These are phyloP conservation scores for Tetradesmus obliquus DNA, from an alignment of 139 green algal species.

Conservation along the genomic window DNA sequence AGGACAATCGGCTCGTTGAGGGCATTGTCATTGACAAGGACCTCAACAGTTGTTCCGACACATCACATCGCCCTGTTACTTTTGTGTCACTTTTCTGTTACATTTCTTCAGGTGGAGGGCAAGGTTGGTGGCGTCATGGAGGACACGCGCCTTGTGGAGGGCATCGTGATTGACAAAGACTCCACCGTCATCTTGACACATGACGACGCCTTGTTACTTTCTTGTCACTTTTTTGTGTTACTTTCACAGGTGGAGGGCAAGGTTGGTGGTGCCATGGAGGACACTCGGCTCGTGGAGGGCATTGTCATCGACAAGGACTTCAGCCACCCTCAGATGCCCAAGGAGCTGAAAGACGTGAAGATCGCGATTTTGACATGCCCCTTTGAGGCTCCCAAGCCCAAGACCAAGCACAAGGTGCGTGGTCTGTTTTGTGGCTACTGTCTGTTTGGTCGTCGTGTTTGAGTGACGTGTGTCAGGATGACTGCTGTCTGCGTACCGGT, in stretches of 20 bases:
- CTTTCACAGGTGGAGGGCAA: slow-evolving; percentile 91
- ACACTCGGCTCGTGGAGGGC: slow-evolving; percentile 93
- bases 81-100: no score
- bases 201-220: no score
- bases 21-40: slow-evolving; percentile 99
- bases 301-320: slow-evolving; percentile 99
- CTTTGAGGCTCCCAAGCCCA: slow-evolving; percentile 99
- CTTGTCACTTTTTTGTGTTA: not conserved
- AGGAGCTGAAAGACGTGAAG: slow-evolving; percentile 85
- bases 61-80: no score
- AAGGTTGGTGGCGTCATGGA: slow-evolving; percentile 98
- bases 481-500: not conserved
- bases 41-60: slow-evolving; percentile 69
- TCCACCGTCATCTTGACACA: slow-evolving; percentile 66
- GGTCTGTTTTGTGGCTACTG: not conserved
- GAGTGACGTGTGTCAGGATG: not conserved
- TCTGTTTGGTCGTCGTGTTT: not conserved
- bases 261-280: slow-evolving; percentile 96
- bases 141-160: slow-evolving; percentile 93
- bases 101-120: slow-evolving; percentile 84
- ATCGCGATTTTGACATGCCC: slow-evolving; percentile 99
- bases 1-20: slow-evolving; percentile 95
- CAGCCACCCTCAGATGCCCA: slow-evolving; percentile 91
- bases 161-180: slow-evolving; percentile 99
- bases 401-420: slow-evolving; percentile 99